Percentiles rank a stretch among this genome's conserved stretches.
These are phyloP conservation scores for Umbelopsis isabellina DNA, from an alignment of 192 early-diverging fungal genomes.

Conservation along the genomic window DNA sequence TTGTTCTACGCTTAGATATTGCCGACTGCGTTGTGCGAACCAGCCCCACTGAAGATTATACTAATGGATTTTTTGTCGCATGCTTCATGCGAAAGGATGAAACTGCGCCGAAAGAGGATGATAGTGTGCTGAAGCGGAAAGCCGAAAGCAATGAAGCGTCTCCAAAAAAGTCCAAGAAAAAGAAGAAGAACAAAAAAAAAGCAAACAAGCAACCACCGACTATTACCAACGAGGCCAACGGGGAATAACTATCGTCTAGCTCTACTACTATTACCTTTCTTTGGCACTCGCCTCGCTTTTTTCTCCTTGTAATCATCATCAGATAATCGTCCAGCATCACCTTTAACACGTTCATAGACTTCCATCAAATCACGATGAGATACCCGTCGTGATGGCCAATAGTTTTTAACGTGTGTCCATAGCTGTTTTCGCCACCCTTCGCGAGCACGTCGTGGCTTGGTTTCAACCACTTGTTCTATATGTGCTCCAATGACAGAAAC, in stretches of 20 bases:
- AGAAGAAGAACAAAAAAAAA: slow-evolving; percentile 20
- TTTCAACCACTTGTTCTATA: slow-evolving; percentile 50
- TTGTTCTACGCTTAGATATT: slow-evolving; percentile 37
- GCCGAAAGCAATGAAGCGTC: not conserved
- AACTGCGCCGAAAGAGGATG: not conserved
- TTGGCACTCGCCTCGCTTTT: slow-evolving; percentile 27
- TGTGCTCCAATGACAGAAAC: slow-evolving; percentile 59
- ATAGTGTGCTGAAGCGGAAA: slow-evolving; percentile 12
- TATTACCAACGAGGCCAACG: slow-evolving; percentile 20
- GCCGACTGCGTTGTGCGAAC: slow-evolving; percentile 75
- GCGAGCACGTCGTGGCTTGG: slow-evolving; percentile 28
- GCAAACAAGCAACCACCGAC: slow-evolving; percentile 17
- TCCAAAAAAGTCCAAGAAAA: slow-evolving; percentile 19
- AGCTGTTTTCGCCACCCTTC: slow-evolving; percentile 53
- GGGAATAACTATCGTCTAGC: slow-evolving; percentile 28
- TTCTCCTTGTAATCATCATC: slow-evolving; percentile 21
- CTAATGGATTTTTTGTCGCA: slow-evolving; percentile 98
- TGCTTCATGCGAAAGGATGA: slow-evolving; percentile 72
- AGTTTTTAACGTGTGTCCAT: slow-evolving; percentile 74
- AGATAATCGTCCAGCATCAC: slow-evolving; percentile 39
- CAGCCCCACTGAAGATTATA: slow-evolving; percentile 76
- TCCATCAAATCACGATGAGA: slow-evolving; percentile 55
- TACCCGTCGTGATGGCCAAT: slow-evolving; percentile 63
- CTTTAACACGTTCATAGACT: slow-evolving; percentile 55
- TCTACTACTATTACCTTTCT: slow-evolving; percentile 29